Evolutionary conservation across 2,329 filamentous ascomycete genomes (phyloP).

Genomic region (Aspergillus awamori): DNA sequence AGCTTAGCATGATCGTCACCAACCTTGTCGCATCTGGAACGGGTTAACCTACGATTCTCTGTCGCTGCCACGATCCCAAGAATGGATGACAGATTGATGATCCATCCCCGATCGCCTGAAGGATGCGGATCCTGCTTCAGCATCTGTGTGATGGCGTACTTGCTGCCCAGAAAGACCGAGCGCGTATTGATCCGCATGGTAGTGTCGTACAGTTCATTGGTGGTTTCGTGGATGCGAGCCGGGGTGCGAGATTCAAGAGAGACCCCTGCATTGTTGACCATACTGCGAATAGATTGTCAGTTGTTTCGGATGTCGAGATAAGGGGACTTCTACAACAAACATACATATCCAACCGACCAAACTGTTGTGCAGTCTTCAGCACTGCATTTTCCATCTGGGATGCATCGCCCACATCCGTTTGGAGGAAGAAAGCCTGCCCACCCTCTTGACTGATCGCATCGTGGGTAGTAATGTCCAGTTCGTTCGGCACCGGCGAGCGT

Average conservation of each 20-base stretch:
- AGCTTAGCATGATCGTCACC: conserved; percentile 5
- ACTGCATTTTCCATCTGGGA: conserved; percentile 44
- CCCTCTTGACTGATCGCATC: conserved; percentile 42
- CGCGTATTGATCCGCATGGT: conserved; percentile 42
- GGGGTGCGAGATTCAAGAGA: conserved; percentile 39
- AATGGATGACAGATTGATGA: conserved; percentile 39
- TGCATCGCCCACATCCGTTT: conserved; percentile 47
- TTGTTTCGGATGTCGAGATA: too few species aligned
- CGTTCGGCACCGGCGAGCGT: conserved; percentile 28
- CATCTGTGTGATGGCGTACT: conserved; percentile 45
- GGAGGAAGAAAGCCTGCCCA: conserved; percentile 47
- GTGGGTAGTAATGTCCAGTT: conserved; percentile 40
- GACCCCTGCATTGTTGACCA: conserved; percentile 57
- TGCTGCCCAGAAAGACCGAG: conserved; percentile 48
- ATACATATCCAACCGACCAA: conserved; percentile 51
- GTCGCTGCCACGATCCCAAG: conserved; percentile 31
- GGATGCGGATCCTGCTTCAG: conserved; percentile 39
- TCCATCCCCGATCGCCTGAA: conserved; percentile 41
- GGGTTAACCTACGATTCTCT: conserved; percentile 23
- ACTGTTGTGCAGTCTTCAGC: conserved; percentile 35
- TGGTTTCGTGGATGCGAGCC: conserved; percentile 50
- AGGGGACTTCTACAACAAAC: too few species aligned
- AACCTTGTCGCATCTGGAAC: conserved; percentile 8
- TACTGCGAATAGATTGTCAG: conserved; percentile 27
- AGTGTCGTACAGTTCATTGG: conserved; percentile 51